Base-by-base conservation (phyloP, 1,139 yeast genomes). In the Hemisphaericaspora lyxosophila region DNA sequence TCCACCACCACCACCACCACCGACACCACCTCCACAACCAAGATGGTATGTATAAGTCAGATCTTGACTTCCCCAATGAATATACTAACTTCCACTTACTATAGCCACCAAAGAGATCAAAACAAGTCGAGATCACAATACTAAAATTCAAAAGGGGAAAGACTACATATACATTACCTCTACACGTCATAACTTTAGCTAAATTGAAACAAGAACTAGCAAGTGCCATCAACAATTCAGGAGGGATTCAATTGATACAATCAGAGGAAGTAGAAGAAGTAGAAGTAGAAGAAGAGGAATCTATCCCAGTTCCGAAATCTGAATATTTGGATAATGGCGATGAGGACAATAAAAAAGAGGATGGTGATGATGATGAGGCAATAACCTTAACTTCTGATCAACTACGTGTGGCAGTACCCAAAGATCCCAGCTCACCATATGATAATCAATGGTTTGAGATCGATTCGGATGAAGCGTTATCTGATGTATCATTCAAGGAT, bases 81-180 rank as follows among this genome's bases (percentile, higher is more conserved):
- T 8, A 14, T n/a, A 12, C 7, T 24, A 12, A 18, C 13, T 42
- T 50, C 55, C 55, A 49, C 55, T 54, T n/a, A n/a, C 14, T n/a
- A n/a, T 41, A 62, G 68, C 59, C 69, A 13, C 68, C 69, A 4
- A 61, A 62, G 42, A 51, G 49, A 36, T 50, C 50, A 13, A 52
- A 53, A 9, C 47, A 43, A 20, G 42, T 49, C 19, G 47, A 43
- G 30, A 31, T 52, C 6, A 60, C 70, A 5, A 61, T 73, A 5
- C 45, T 76, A 29, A 74, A 73, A 49, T 62, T 75, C 50, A 75
- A 75, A 45, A 58, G 75, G 27, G 53, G 53, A 8, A 64, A 62
- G 36, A 48, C 68, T 15, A 74, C 82, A 0, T 74, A 73, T 43
- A 59, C 74, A 31, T 48, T 78, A 13, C 61, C 73, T 0, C 42